Conservation (phyloP, 2,329 filamentous ascomycete species). For the Verticillium albo-atrum region DNA sequence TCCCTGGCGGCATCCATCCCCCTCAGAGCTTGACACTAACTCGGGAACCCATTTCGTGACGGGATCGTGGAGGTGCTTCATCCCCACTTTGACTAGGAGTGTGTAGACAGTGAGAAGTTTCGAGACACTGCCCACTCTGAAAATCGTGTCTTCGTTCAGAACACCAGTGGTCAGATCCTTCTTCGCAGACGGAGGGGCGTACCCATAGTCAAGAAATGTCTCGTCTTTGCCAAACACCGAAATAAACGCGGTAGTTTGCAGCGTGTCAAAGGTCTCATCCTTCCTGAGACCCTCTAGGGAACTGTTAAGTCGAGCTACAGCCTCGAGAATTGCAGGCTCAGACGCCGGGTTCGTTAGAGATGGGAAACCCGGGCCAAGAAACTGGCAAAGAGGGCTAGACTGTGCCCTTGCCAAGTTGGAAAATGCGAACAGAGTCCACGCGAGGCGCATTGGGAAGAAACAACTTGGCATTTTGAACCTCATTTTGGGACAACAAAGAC, state of each 20-base stretch:
- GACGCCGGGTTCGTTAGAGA: background rate
- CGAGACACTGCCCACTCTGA: conserved; percentile 27
- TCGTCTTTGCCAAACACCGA: background rate
- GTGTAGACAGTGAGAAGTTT: conserved; percentile 27
- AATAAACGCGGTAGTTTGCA: background rate
- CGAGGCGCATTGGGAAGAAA: background rate
- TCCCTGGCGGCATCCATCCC: background rate
- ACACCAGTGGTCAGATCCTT: conserved; percentile 8
- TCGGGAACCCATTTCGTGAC: conserved; percentile 21
- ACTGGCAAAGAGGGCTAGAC: background rate
- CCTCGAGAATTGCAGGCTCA: background rate
- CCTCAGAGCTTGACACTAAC: conserved; percentile 4
- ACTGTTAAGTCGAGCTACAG: background rate
- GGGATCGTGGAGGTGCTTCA: conserved; percentile 16
- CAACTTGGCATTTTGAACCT: background rate
- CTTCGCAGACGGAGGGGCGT: background rate
- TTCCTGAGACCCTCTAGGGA: background rate
- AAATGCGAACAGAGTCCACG: background rate
- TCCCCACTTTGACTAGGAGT: conserved; percentile 15
- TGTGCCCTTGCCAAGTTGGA: background rate
- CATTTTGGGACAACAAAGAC: too few species aligned
- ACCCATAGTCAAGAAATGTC: background rate
- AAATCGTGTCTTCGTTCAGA: conserved; percentile 27
- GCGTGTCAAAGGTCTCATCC: background rate
- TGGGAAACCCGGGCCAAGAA: background rate